Evolutionary conservation across 2,329 filamentous ascomycete genomes (phyloP).

Genomic region (Rosellinia necatrix): DNA sequence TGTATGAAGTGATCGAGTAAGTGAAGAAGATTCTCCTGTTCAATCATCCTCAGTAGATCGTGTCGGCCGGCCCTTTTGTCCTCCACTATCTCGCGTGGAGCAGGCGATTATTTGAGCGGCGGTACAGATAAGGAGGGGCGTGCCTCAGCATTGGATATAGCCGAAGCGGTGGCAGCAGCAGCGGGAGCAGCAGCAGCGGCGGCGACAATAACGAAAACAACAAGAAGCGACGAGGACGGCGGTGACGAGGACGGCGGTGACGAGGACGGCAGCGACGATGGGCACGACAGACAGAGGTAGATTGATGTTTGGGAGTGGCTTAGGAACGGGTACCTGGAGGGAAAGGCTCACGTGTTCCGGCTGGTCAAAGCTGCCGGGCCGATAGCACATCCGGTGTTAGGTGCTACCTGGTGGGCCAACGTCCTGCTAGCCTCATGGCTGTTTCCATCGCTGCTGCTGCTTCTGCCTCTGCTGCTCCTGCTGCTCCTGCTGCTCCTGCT

Average conservation of each 20-base stretch:
- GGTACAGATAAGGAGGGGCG: neutral
- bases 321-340: too few species aligned
- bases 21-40: conserved; percentile 15
- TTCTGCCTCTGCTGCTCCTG: neutral
- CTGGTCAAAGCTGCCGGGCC: too few species aligned
- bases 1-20: conserved; percentile 23
- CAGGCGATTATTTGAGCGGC: neutral
- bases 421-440: too few species aligned
- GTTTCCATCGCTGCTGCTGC: neutral
- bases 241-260: neutral
- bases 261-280: neutral
- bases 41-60: conserved; percentile 1
- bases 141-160: too few species aligned
- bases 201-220: neutral
- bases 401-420: too few species aligned
- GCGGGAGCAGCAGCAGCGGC: neutral
- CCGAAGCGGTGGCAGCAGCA: neutral
- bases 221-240: neutral
- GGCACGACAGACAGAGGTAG: too few species aligned
- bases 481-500: neutral
- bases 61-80: neutral
- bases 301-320: neutral
- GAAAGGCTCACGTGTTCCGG: too few species aligned
- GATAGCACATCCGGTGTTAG: neutral
- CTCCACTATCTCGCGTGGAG: neutral